Evolutionary conservation across 768 basidiomycete species (phyloP), one percentile per base, ranked within the genome.

Genomic region (Lactarius trivialis): DNA sequence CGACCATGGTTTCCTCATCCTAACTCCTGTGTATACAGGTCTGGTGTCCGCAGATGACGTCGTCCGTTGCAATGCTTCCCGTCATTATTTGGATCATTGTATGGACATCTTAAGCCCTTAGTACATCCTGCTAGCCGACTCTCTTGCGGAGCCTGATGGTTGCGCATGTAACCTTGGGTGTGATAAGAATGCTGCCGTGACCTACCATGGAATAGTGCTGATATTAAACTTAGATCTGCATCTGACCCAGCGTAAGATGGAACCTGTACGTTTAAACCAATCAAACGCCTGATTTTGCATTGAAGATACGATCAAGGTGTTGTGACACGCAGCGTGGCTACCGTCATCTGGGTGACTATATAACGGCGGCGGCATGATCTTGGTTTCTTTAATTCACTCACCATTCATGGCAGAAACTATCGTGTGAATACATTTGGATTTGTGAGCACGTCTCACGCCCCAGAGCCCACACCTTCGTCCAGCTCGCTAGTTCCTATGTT

Each of bases 291-390:
- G 12, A 7, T 2, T 8, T 36, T 30, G 19, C 21, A 39, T 34
- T 52, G 49, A 52, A 15, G 33, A 19, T 3, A 14, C 17, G 41
- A 21, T 54, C 45, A 58, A 85, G 82, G 73, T 8, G 76, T 84
- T n/a, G 68, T 85, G 32, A 74, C 77, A 34, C 70, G 79, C 24
- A 84, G 83, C 56, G 73, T 78, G 2, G 71, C 73, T 0, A 76
- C 82, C 0, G 79, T 84, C n/a, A 73, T 84, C n/a, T 81, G 83
- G 65, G 80, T 83, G 37, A 81, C 81, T 3, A 75, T 77, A 80
- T 81, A n/a, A n/a, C n/a, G 64, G 60, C 49, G 37, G 43, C 53
- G 43, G 21, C 4, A 58, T 11, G 37, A 6, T 55, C 37, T 28
- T 32, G 30, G 7, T 32, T 7, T 26, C 19, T 14, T 21, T 60